Base-by-base conservation (phyloP, 768 basidiomycete species). In the Lactarius akahatsu region DNA sequence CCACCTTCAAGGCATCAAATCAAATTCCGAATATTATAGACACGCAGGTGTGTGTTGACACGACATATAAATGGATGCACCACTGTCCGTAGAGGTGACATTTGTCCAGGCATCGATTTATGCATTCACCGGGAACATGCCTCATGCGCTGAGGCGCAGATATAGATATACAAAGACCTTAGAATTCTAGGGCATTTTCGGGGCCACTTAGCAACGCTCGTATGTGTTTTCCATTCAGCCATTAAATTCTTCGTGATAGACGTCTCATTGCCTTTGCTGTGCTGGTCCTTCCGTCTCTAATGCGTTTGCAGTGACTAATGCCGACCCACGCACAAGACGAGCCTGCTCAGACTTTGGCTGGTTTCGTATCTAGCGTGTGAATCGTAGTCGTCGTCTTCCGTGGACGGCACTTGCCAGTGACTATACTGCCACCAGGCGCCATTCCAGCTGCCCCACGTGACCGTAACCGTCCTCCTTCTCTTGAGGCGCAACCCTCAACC, bases 141-240 rank as follows among this genome's bases (percentile, higher is more conserved):
- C 28, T 86, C 89, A 71, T 80, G 85, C 61, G 96, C 96, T 55
- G 87, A 86, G 38, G 80, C 78, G 52, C 81, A 85, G 66, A 96
- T 98, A 69, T 89, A 85, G 66, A 96, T 99, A 69, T 89, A 87
- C 72, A 74, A 71, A 62, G 81, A 86, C 36, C 77, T 76, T 58
- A 97, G 97, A 4, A 65, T 88, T 16, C 82, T 89, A 61, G 95
- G 95, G 0, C 81, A 41, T 87, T 96, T 67, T 32, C 32, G 32
- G 81, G 97, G 97, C 7, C 97, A 99, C 76, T 95, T 94, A 16
- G 92, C 93, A 40, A 99, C 97, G 4, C 82, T 99, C 59, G 78
- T 97, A 56, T 88, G 97, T 65, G 90, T 98, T 73, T 96, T 97
- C 76, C 97, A 98, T 73, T 96, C 97, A 34, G 93, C 89, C 66